Percentiles rank a stretch among this genome's conserved stretches.
These are phyloP conservation scores for Penicillium angulare DNA, from an alignment of 495 filamentous ascomycete species.

Conservation along the genomic window DNA sequence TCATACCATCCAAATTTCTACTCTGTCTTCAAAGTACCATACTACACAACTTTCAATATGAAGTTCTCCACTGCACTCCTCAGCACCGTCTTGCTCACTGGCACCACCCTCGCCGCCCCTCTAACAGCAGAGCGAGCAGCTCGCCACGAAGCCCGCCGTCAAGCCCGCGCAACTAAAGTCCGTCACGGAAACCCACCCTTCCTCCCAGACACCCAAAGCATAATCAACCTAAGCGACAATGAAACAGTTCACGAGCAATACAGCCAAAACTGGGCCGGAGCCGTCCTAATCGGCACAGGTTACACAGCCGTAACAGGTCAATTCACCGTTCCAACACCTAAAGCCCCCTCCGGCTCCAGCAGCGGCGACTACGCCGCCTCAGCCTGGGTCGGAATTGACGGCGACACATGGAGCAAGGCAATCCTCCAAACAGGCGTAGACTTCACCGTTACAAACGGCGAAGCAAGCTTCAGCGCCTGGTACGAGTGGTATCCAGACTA, in stretches of 20 bases:
- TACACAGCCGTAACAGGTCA: constrained; percentile 48
- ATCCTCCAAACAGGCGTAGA: constrained; percentile 60
- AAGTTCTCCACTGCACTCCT: constrained; percentile 24
- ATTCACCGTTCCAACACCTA: constrained; percentile 51
- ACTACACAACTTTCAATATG: constrained; percentile 22
- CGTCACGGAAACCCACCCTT: constrained; percentile 19
- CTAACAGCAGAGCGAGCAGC: constrained; percentile 23
- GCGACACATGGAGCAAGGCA: constrained; percentile 50
- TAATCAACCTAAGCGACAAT: constrained; percentile 16
- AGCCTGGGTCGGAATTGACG: constrained; percentile 60
- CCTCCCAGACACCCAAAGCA: constrained; percentile 17
- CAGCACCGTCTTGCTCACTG: constrained; percentile 20
- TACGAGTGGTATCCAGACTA: constrained; percentile 38
- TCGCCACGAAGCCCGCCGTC: constrained; percentile 19
- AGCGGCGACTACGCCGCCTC: constrained; percentile 41
- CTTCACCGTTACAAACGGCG: constrained; percentile 38
- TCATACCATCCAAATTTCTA: too few species aligned
- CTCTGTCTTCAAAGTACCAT: too few species aligned
- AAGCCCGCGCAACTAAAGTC: constrained; percentile 6
- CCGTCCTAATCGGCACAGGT: constrained; percentile 42
- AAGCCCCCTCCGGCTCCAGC: constrained; percentile 34
- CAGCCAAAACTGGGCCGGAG: constrained; percentile 55
- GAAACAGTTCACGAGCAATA: constrained; percentile 34
- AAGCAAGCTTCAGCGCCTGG: constrained; percentile 41
- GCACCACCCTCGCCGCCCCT: constrained; percentile 22